Conservation (phyloP, 371 early-diverging fungal genomes). For the Dipsacomyces acuminosporus region DNA sequence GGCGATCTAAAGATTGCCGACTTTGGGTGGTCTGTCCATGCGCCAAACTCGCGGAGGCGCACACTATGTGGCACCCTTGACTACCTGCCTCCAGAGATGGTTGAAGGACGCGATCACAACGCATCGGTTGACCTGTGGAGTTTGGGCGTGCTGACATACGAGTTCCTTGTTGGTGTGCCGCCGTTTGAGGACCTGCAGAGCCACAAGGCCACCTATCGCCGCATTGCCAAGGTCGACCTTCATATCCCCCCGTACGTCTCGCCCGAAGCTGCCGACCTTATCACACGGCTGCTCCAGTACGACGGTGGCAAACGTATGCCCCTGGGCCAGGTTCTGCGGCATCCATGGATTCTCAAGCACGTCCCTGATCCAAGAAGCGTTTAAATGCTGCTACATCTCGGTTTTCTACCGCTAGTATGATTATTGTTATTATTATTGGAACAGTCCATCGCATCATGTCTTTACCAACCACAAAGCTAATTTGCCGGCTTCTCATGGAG, state of each 20-base stretch:
- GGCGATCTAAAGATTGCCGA: slow-evolving; percentile 94
- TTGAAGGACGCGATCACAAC: slow-evolving; percentile 81
- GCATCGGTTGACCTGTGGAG: slow-evolving; percentile 97
- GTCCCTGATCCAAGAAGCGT: slow-evolving; percentile 15
- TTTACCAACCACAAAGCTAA: too few species aligned
- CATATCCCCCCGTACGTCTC: slow-evolving; percentile 78
- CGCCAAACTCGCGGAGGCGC: slow-evolving; percentile 72
- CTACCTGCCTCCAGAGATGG: slow-evolving; percentile 95
- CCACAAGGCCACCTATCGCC: slow-evolving; percentile 69
- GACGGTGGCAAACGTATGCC: slow-evolving; percentile 71
- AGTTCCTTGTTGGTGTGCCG: slow-evolving; percentile 91
- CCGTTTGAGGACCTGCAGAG: slow-evolving; percentile 86
- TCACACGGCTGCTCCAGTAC: slow-evolving; percentile 64
- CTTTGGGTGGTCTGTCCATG: slow-evolving; percentile 99
- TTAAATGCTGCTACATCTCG: background rate
- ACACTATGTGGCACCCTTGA: slow-evolving; percentile 98
- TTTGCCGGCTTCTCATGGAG: too few species aligned
- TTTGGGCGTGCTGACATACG: slow-evolving; percentile 95
- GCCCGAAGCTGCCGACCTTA: slow-evolving; percentile 85
- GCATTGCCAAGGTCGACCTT: slow-evolving; percentile 83
- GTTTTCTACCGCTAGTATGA: too few species aligned
- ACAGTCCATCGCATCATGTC: background rate
- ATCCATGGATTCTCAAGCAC: slow-evolving; percentile 70
- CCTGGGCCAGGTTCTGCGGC: slow-evolving; percentile 66
- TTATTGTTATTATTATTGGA: background rate